These are phyloP conservation scores for Candida albicans DNA, from an alignment of 1,139 yeast species.

Conservation along the genomic window DNA sequence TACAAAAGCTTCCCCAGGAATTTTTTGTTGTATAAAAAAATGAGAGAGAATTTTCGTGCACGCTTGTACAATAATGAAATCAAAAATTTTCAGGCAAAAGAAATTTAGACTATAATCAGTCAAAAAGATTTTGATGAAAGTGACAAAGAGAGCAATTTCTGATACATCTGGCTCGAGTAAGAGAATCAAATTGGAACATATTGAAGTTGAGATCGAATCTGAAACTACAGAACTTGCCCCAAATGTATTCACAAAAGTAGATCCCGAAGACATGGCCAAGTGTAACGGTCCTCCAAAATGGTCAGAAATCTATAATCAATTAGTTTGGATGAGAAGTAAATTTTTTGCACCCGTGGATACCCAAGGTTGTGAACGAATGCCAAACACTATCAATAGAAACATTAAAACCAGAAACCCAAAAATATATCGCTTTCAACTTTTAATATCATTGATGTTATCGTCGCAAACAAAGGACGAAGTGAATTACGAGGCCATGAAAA, in stretches of 20 bases:
- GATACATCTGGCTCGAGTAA: background rate
- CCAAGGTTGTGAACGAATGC: constrained; percentile 83
- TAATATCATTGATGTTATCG: constrained; percentile 81
- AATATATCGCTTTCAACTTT: constrained; percentile 66
- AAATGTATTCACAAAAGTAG: constrained; percentile 17
- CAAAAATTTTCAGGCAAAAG: no score
- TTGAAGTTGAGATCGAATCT: constrained; percentile 14
- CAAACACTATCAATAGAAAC: constrained; percentile 44
- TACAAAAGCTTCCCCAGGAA: no score
- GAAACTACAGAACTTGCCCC: constrained; percentile 11
- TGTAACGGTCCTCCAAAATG: constrained; percentile 46
- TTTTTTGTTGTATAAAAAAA: no score
- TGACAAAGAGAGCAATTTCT: no score
- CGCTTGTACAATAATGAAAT: no score
- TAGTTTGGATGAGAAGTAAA: constrained; percentile 64
- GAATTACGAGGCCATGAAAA: constrained; percentile 70
- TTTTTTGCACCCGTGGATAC: constrained; percentile 81
- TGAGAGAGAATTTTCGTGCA: no score
- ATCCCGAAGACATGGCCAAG: constrained; percentile 10
- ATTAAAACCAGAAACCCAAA: constrained; percentile 32
- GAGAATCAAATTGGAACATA: constrained; percentile 4
- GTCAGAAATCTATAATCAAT: constrained; percentile 55
- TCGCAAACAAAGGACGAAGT: constrained; percentile 92
- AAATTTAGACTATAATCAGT: no score
- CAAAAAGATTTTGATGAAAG: no score